Evolutionary conservation across 2,329 filamentous ascomycete genomes (phyloP), one percentile per base, ranked within the genome.

Genomic region (Pezizomycotina sp.): DNA sequence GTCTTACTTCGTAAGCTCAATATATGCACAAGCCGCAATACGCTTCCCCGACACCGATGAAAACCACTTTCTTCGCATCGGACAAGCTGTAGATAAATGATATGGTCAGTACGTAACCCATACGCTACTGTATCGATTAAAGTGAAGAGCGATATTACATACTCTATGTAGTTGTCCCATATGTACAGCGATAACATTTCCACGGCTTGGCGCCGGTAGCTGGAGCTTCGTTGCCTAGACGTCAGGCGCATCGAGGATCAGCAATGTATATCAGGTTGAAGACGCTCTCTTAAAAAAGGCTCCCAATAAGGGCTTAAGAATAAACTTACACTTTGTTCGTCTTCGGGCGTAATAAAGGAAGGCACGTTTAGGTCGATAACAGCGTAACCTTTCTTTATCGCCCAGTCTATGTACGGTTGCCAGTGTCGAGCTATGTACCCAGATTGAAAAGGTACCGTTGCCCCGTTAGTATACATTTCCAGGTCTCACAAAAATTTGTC

Each of bases 151-250:
- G 7, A 16, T 15, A 27, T 13, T 10, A 48, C 62, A 50, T 57
- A 71, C 62, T 92, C 80, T 13, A 98, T 72, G 53, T 93, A 93
- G 53, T 98, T 98, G 50, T 93, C 84, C 89, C 89, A 98, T 9
- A 98, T 62, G 52, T 92, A 95, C 42, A 69, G 73, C 32, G 42
- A 31, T 14, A 43, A 20, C 4, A 23, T 23, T 26, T 43, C 41
- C 15, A 30, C 27, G 13, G 37, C 38, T 18, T 46, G 28, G 13
- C n/a, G 23, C 8, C 14, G 36, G n/a, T 28, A 36, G 5, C n/a
- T 24, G 15, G 12, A 40, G 19, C 30, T 36, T 20, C 5, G 71
- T 53, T 1, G 56, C 58, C 33, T 56, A 58, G 47, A 68, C 68
- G 19, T 58, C 58, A 18, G 24, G 30, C 19, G 27, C 30, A 6